Percentiles rank a stretch among this genome's conserved stretches.
Conservation (phyloP, 306 rosid species). For the Bauhinia variegata region DNA sequence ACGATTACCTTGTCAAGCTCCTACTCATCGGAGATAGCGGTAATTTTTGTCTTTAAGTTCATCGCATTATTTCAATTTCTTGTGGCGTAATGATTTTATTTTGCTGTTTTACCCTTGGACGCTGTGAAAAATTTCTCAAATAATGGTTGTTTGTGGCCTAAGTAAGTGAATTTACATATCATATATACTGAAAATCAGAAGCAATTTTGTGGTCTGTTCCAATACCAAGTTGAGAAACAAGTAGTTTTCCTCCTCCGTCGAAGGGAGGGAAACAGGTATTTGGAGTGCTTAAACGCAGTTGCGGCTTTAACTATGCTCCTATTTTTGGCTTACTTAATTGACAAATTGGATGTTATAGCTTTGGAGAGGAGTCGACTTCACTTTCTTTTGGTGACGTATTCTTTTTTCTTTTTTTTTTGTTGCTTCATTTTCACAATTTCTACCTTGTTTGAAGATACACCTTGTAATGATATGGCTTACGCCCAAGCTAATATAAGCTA, state of each 20-base stretch:
- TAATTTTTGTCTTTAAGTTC: not conserved
- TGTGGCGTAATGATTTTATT: not conserved
- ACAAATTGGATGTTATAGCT: not conserved
- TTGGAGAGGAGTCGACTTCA: not conserved
- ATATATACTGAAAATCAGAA: no score
- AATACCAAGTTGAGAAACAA: no score
- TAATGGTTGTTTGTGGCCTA: not conserved
- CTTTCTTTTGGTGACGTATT: not conserved
- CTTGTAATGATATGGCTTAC: not conserved
- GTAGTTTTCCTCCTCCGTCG: not conserved
- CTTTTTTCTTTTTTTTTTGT: not conserved
- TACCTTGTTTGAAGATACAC: not conserved
- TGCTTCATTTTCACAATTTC: not conserved
- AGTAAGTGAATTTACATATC: not conserved
- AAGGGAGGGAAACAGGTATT: not conserved
- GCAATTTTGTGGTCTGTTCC: not conserved
- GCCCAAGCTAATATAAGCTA: not conserved
- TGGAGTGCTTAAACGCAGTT: not conserved
- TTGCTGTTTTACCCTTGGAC: not conserved
- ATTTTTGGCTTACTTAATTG: not conserved
- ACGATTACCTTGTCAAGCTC: constrained; percentile 42
- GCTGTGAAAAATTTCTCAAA: not conserved
- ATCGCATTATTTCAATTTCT: not conserved
- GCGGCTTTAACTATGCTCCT: not conserved
- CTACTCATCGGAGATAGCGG: constrained; percentile 49